Conservation (phyloP, 2,329 filamentous ascomycete genomes). For the Monosporascus cannonballus region DNA sequence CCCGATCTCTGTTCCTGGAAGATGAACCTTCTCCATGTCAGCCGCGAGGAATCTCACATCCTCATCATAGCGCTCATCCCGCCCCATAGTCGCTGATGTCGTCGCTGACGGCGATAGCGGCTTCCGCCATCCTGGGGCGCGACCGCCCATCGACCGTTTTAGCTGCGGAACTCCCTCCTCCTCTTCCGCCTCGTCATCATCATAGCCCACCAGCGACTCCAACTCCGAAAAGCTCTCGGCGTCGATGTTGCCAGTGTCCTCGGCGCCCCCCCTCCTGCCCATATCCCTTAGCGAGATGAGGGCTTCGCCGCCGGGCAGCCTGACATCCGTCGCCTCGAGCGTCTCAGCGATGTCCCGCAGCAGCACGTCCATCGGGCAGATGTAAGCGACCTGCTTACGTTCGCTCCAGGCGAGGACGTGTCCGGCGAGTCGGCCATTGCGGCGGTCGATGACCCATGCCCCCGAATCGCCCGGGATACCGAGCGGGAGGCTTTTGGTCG, state of each 20-base stretch:
- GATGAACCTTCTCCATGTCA: slow-evolving; percentile 23
- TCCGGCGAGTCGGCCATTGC: slow-evolving; percentile 73
- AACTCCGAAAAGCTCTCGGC: slow-evolving; percentile 19
- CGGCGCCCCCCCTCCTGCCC: slow-evolving; percentile 1
- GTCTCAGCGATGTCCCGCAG: slow-evolving; percentile 79
- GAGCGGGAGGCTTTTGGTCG: slow-evolving; percentile 30
- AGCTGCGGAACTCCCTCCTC: background rate
- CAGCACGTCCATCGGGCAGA: slow-evolving; percentile 90
- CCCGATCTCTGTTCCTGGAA: slow-evolving; percentile 7
- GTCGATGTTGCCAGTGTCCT: background rate
- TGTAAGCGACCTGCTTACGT: slow-evolving; percentile 77
- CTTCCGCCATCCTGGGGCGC: background rate
- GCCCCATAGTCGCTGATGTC: slow-evolving; percentile 3
- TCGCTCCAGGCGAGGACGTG: slow-evolving; percentile 87
- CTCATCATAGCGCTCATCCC: slow-evolving; percentile 5
- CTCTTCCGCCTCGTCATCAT: slow-evolving; percentile 7
- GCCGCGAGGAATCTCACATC: slow-evolving; percentile 9
- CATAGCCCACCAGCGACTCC: slow-evolving; percentile 18
- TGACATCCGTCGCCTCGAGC: slow-evolving; percentile 63
- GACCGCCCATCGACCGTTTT: background rate
- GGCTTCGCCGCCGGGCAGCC: slow-evolving; percentile 57
- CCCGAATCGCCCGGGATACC: slow-evolving; percentile 84
- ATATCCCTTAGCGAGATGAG: slow-evolving; percentile 27
- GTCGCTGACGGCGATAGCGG: slow-evolving; percentile 1
- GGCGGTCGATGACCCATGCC: slow-evolving; percentile 84